Base-by-base conservation (phyloP, 2,329 filamentous ascomycete species). In the Alternaria arbusti region DNA sequence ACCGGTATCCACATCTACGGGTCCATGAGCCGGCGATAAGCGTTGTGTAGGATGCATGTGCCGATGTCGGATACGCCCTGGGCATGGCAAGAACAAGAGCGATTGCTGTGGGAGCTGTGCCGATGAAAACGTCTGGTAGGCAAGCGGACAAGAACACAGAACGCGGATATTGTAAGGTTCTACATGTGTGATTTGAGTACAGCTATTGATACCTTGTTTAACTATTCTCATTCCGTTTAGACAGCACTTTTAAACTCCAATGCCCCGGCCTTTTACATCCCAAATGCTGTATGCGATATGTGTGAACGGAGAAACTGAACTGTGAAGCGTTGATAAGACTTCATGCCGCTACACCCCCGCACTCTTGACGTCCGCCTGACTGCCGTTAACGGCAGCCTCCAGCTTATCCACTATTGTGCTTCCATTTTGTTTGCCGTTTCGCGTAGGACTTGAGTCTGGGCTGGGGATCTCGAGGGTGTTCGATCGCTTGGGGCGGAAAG, bases 401-500 rank as follows among this genome's bases (percentile, higher is more conserved):
- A 79, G 52, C 45, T 63, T 72, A 15, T 72, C 66, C 9, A 79
- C 74, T 10, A 77, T 50, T 3, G 64, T 69, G 26, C 69, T 70
- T 26, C 64, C 66, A 32, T 51, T 61, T 45, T 62, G 59, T 40
- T 50, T 61, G 25, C 65, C 59, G 17, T 61, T 61, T 6, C 49
- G 47, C 26, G 57, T 63, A 0, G 76, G 76, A 47, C 74, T 77
- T 30, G 66, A 61, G 28, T 71, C 68, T 3, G 74, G 71, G 49
- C 68, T 74, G 20, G 75, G 73, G 20, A 82, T 71, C 4, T 77
- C 74, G 46, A 75, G 66, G 20, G 84, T 84, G 65, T 87, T 85
- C 50, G 86, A 84, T 60, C 87, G 84, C 67, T 84, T 85, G 9
- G 86, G 86, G 63, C 86, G 86, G 81, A 89, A 87, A 9, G 89